A percentile compares a stretch with the other conserved stretches of the same genome.
These are phyloP conservation scores for Yamadazyma trypodendri DNA, from an alignment of 1,139 yeast species.

Conservation along the genomic window DNA sequence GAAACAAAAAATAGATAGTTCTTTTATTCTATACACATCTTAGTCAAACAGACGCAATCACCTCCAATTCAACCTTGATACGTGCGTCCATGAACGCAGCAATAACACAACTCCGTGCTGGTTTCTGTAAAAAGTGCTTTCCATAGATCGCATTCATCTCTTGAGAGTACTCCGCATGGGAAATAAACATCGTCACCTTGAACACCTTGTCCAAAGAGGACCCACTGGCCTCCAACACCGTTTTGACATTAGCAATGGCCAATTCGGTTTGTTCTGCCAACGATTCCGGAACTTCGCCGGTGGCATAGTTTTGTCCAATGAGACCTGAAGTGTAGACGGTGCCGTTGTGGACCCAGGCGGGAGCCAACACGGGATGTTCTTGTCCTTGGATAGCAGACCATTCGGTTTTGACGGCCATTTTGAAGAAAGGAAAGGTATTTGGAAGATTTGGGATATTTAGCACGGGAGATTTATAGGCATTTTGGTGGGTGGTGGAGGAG, in stretches of 20 bases:
- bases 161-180: constrained; percentile 43
- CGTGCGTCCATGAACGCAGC: constrained; percentile 36
- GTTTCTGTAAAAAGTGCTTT: constrained; percentile 45
- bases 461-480: no score
- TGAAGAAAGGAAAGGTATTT: no score
- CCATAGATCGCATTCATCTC: constrained; percentile 49
- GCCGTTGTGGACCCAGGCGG: constrained; percentile 50
- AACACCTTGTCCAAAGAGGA: constrained; percentile 49
- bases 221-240: constrained; percentile 46
- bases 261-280: constrained; percentile 46
- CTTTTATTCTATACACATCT: not conserved
- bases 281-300: constrained; percentile 39
- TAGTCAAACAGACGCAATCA: constrained; percentile 31
- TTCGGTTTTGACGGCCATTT: constrained; percentile 23
- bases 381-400: constrained; percentile 41
- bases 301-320: constrained; percentile 30
- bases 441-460: no score
- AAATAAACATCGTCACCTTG: constrained; percentile 52
- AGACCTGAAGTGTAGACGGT: constrained; percentile 50
- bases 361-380: constrained; percentile 38
- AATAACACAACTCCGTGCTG: constrained; percentile 57
- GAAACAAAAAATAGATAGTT: no score
- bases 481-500: no score
- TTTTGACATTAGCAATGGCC: constrained; percentile 44
- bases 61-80: constrained; percentile 36